Conservation (phyloP, 257 asterid genomes). For the Cruciata laevipes region DNA sequence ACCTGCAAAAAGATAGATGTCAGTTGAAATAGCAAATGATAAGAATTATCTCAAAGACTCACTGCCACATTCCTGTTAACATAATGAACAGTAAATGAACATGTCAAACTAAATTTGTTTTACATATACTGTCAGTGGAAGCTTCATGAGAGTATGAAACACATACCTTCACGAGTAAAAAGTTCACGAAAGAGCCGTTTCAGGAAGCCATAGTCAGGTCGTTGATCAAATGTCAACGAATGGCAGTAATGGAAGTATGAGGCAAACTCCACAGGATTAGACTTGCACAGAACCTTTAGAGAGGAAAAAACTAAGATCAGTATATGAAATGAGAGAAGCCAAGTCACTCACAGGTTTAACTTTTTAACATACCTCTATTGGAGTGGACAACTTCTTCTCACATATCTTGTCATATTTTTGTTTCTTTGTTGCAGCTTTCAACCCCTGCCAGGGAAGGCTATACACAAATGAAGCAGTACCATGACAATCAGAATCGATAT, state of each 20-base stretch:
- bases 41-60: neutral
- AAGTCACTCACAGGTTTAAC: constrained; percentile 6
- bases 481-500: neutral
- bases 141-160: constrained; percentile 12
- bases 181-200: constrained; percentile 87
- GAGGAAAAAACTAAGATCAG: constrained; percentile 1
- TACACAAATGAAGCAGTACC: constrained; percentile 16
- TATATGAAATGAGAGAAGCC: neutral
- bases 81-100: neutral
- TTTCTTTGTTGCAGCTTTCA: constrained; percentile 96
- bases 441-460: constrained; percentile 99
- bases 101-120: neutral
- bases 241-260: constrained; percentile 94
- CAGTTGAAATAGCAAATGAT: constrained; percentile 1
- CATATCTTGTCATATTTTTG: constrained; percentile 96
- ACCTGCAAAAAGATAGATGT: constrained; percentile 47
- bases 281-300: constrained; percentile 82
- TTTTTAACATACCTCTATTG: constrained; percentile 62
- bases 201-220: constrained; percentile 92
- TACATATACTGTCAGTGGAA: neutral
- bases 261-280: constrained; percentile 91
- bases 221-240: constrained; percentile 88
- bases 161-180: constrained; percentile 81
- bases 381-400: constrained; percentile 88
- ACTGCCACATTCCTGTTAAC: neutral